Conservation (phyloP, 2,329 filamentous ascomycete genomes). For the Onygenales sp. region DNA sequence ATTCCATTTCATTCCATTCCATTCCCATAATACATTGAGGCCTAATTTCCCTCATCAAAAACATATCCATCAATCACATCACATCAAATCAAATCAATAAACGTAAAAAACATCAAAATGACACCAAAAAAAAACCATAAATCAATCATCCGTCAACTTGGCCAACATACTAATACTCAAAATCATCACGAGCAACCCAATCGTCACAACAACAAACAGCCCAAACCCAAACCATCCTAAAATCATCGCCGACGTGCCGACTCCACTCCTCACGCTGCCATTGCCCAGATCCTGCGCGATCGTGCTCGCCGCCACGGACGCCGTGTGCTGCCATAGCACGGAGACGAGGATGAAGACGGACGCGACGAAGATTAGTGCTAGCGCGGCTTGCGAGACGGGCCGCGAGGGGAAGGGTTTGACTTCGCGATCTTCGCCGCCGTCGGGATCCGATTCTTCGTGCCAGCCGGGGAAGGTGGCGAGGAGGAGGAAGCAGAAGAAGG, state of each 20-base stretch:
- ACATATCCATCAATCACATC: background rate
- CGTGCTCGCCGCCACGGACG: slow-evolving; percentile 86
- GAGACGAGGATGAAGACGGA: slow-evolving; percentile 58
- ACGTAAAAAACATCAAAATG: background rate
- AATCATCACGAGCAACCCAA: slow-evolving; percentile 92
- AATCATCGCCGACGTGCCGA: slow-evolving; percentile 92
- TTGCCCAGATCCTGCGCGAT: slow-evolving; percentile 91
- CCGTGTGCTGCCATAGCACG: slow-evolving; percentile 65
- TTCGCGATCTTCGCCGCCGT: slow-evolving; percentile 76
- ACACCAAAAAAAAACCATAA: background rate
- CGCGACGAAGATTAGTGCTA: slow-evolving; percentile 74
- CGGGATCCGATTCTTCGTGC: slow-evolving; percentile 79
- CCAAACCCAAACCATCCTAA: slow-evolving; percentile 97
- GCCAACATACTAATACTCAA: slow-evolving; percentile 77
- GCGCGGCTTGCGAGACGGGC: slow-evolving; percentile 81
- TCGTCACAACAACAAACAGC: slow-evolving; percentile 86
- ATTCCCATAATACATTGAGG: no score
- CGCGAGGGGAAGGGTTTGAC: slow-evolving; percentile 90
- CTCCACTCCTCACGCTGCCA: slow-evolving; percentile 74
- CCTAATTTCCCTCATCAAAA: no score
- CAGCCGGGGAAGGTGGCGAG: slow-evolving; percentile 95
- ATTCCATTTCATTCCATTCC: no score
- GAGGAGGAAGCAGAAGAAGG: slow-evolving; percentile 89
- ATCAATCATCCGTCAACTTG: slow-evolving; percentile 41
- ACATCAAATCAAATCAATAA: background rate